Evolutionary conservation across 352 stramenopile species (phyloP).

Genomic region (Globisporangium irregulare): DNA sequence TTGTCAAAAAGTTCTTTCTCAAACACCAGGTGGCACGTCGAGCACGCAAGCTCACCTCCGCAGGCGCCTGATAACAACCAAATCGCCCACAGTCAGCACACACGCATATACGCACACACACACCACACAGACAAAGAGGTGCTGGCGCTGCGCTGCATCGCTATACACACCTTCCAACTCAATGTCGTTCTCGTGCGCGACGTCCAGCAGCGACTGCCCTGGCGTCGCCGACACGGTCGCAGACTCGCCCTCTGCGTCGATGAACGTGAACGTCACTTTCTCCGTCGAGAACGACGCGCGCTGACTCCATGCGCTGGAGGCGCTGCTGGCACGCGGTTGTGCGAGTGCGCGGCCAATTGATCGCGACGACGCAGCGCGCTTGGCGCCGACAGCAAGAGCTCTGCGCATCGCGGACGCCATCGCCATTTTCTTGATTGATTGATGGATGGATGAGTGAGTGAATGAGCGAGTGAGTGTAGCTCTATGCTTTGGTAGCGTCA

Average conservation of each 20-base stretch:
- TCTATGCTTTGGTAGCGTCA: not conserved
- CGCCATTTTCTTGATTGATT: not conserved
- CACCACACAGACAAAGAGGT: not conserved
- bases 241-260: conserved; percentile 75
- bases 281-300: conserved; percentile 36
- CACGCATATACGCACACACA: not conserved
- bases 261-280: conserved; percentile 78
- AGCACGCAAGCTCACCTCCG: conserved; percentile 91
- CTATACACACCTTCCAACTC: conserved; percentile 76
- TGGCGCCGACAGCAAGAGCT: not conserved
- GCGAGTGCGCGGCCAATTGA: not conserved
- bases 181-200: conserved; percentile 92
- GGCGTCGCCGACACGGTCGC: conserved; percentile 64
- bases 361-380: not conserved
- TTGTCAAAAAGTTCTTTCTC: conserved; percentile 87
- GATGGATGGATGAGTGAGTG: not conserved
- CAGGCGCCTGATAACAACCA: conserved; percentile 63
- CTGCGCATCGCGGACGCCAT: conserved; percentile 8
- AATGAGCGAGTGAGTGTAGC: not conserved
- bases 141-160: too few species aligned
- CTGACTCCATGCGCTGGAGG: not conserved
- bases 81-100: not conserved
- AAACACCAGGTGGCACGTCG: conserved; percentile 93
- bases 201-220: conserved; percentile 84
- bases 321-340: not conserved